These are phyloP conservation scores for Cardiospermum halicacabum DNA, from an alignment of 345 rosid species.

Conservation along the genomic window DNA sequence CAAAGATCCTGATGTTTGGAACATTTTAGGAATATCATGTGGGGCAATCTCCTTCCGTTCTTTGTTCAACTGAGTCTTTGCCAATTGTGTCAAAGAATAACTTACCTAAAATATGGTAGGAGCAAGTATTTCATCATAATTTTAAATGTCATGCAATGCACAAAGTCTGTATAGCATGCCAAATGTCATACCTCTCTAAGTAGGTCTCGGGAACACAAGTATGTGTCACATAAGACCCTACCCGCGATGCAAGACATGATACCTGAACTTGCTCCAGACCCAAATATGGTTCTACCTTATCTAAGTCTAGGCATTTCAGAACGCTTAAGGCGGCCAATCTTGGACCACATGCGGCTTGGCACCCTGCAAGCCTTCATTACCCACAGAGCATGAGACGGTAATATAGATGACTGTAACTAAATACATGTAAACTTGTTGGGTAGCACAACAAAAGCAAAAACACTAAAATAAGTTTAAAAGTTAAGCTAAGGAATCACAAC, in stretches of 20 bases:
- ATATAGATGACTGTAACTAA: conserved; percentile 6
- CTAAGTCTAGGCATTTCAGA: conserved; percentile 85
- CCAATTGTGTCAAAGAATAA: conserved; percentile 90
- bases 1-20: conserved; percentile 68
- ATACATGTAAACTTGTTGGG: conserved; percentile 8
- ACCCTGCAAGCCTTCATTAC: conserved; percentile 77
- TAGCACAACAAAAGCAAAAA: neutral
- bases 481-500: conserved; percentile 6
- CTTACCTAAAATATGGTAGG: conserved; percentile 67
- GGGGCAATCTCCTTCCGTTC: conserved; percentile 86
- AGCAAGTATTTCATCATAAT: conserved; percentile 18
- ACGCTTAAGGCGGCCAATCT: conserved; percentile 95
- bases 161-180: conserved; percentile 8
- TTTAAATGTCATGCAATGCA: conserved; percentile 10
- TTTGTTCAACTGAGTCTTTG: conserved; percentile 82
- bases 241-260: conserved; percentile 95
- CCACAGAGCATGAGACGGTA: conserved; percentile 1
- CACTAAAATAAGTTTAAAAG: conserved; percentile 2
- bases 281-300: conserved; percentile 65
- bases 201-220: conserved; percentile 81
- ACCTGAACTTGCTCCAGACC: conserved; percentile 94
- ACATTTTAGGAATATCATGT: conserved; percentile 75
- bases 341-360: conserved; percentile 92
- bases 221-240: conserved; percentile 90
- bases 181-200: conserved; percentile 66